Evolutionary conservation across 805 yeast genomes (phyloP).

Genomic region (Priceomyces medius): DNA sequence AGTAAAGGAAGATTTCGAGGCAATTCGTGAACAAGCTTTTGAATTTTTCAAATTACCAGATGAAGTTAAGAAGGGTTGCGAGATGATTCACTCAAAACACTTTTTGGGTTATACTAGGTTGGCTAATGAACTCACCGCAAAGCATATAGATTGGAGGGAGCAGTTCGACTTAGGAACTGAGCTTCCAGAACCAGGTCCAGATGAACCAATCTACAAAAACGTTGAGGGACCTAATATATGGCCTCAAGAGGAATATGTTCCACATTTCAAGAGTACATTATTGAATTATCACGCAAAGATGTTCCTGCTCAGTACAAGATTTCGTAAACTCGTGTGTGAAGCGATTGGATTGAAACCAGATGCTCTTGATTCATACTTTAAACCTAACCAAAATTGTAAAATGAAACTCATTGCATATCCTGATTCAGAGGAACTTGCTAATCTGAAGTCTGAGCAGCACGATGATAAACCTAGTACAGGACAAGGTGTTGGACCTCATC

Average conservation of each 20-base stretch:
- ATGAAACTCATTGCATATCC: slow-evolving; percentile 62
- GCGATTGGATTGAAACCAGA: slow-evolving; percentile 49
- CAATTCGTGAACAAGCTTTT: slow-evolving; percentile 38
- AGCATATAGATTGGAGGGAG: slow-evolving; percentile 56
- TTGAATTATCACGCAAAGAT: slow-evolving; percentile 45
- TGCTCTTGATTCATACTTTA: slow-evolving; percentile 49
- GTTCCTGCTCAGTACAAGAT: slow-evolving; percentile 40
- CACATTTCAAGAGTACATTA: slow-evolving; percentile 44
- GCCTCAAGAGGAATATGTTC: slow-evolving; percentile 44
- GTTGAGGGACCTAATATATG: slow-evolving; percentile 59
- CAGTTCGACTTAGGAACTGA: slow-evolving; percentile 62
- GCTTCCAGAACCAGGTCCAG: slow-evolving; percentile 39
- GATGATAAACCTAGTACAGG: slow-evolving; percentile 27
- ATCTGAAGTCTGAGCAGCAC: slow-evolving; percentile 21
- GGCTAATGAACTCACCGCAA: slow-evolving; percentile 59
- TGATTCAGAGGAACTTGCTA: slow-evolving; percentile 29
- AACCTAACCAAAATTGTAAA: slow-evolving; percentile 50
- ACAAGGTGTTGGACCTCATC: slow-evolving; percentile 66
- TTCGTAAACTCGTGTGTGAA: slow-evolving; percentile 53
- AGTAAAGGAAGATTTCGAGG: slow-evolving; percentile 32
- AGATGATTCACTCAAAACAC: slow-evolving; percentile 57
- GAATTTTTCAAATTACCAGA: slow-evolving; percentile 48
- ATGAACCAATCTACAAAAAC: slow-evolving; percentile 44
- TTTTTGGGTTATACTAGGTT: slow-evolving; percentile 57
- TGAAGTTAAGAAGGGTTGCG: slow-evolving; percentile 44